phyloP scores from a whole-genome alignment of 768 basidiomycete genomes.

The Panaeolus cyanescens region DNA sequence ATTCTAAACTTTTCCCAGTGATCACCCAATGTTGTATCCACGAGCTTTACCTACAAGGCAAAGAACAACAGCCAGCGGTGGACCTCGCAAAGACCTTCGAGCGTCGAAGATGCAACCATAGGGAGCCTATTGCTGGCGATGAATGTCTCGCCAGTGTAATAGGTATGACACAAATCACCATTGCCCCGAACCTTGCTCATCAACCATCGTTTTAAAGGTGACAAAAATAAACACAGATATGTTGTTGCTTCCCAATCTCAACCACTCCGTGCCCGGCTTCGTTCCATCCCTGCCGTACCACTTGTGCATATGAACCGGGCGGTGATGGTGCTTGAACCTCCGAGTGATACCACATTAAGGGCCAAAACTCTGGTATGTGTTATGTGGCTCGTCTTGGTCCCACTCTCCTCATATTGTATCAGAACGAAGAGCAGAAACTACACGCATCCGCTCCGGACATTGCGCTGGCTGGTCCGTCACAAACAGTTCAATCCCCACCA shows the following conservation, averaged over 20 bases:
- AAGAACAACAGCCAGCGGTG: constrained; percentile 68
- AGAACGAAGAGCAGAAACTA: constrained; percentile 69
- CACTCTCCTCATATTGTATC: constrained; percentile 1
- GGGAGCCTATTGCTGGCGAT: constrained; percentile 79
- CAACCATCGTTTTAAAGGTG: constrained; percentile 44
- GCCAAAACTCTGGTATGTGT: constrained; percentile 60
- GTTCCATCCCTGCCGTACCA: constrained; percentile 81
- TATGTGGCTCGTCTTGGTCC: neutral
- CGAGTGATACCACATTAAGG: constrained; percentile 73
- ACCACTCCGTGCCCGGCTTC: constrained; percentile 66
- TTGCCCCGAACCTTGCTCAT: neutral
- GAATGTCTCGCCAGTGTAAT: constrained; percentile 84
- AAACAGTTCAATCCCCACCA: constrained; percentile 36
- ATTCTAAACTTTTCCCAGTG: constrained; percentile 68
- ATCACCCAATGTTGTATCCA: constrained; percentile 98
- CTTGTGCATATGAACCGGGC: constrained; percentile 90
- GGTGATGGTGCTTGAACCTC: constrained; percentile 92
- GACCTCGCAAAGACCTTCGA: constrained; percentile 95
- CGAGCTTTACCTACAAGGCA: constrained; percentile 87
- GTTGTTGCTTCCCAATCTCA: constrained; percentile 84
- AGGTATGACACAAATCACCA: constrained; percentile 48
- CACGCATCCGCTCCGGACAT: constrained; percentile 52
- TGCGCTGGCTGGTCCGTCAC: constrained; percentile 38
- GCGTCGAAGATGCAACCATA: constrained; percentile 92
- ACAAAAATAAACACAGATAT: constrained; percentile 90